A percentile compares a stretch with the other conserved stretches of the same genome.
Evolutionary conservation across 2,329 filamentous ascomycete species (phyloP).

Genomic region (Nothophoma quercina): DNA sequence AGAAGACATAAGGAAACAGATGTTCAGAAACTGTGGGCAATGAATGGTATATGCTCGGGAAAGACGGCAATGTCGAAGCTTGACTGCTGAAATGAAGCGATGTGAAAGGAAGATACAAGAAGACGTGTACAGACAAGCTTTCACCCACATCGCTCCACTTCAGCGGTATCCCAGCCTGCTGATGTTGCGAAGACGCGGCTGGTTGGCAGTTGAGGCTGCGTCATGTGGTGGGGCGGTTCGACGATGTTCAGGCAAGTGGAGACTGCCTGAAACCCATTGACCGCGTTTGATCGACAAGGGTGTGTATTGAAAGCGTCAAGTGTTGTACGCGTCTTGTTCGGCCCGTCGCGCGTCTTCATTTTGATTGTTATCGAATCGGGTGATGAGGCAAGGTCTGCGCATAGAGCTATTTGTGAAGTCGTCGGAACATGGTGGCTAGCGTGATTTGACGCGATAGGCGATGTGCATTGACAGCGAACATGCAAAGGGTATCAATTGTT

Average conservation of each 20-base stretch:
- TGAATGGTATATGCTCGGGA: constrained; percentile 13
- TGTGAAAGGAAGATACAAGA: constrained; percentile 4
- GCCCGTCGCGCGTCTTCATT: constrained; percentile 9
- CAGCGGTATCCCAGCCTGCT: constrained; percentile 9
- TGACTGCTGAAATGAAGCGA: constrained; percentile 9
- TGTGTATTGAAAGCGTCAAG: constrained; percentile 6
- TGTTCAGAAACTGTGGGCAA: not conserved
- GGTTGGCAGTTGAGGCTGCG: constrained; percentile 9
- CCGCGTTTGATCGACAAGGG: constrained; percentile 14
- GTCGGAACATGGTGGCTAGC: not conserved
- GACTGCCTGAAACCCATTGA: constrained; percentile 17
- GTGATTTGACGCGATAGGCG: not conserved
- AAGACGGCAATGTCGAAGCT: constrained; percentile 18
- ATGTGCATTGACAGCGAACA: not conserved
- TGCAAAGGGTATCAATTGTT: not conserved
- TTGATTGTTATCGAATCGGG: not conserved
- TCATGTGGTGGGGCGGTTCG: constrained; percentile 9
- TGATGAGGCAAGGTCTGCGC: not conserved
- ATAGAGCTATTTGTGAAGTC: not conserved
- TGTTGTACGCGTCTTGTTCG: constrained; percentile 15
- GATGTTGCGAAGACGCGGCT: constrained; percentile 13
- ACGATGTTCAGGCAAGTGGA: constrained; percentile 17
- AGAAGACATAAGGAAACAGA: constrained; percentile 15
- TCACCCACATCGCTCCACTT: constrained; percentile 11
- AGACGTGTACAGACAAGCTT: constrained; percentile 12